A percentile compares a stretch with the other conserved stretches of the same genome.
These are phyloP conservation scores for Entomortierella parvispora DNA, from an alignment of 192 early-diverging fungal species.

Conservation along the genomic window DNA sequence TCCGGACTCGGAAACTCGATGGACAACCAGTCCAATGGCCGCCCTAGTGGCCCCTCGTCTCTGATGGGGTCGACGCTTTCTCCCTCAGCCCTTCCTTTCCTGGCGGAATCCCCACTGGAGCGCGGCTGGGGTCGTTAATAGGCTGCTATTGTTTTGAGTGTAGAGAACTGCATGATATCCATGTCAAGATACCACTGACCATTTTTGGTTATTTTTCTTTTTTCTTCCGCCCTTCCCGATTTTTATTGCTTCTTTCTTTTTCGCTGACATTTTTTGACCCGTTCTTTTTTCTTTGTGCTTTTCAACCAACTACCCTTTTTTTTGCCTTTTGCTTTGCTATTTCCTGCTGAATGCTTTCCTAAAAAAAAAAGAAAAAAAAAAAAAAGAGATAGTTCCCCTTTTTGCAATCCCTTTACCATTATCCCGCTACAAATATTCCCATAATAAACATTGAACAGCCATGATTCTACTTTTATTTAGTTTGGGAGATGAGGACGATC, in stretches of 20 bases:
- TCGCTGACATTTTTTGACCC: neutral
- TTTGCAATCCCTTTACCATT: too few relatives aligned
- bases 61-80: slow-evolving; percentile 27
- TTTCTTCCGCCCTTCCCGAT: neutral
- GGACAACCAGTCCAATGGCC: neutral
- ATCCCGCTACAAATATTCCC: too few relatives aligned
- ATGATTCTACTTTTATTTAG: neutral
- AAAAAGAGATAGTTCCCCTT: neutral
- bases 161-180: too few relatives aligned
- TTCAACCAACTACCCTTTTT: too few relatives aligned
- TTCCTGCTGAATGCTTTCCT: neutral
- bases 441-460: too few relatives aligned
- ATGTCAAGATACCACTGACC: too few relatives aligned
- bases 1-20: neutral
- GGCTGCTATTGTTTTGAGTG: too few relatives aligned
- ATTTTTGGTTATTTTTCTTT: neutral
- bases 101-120: slow-evolving; percentile 20
- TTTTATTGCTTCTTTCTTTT: neutral
- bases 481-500: slow-evolving; percentile 43
- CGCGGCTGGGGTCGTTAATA: slow-evolving; percentile 35
- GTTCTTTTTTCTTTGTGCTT: too few relatives aligned
- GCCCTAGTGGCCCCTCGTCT: neutral
- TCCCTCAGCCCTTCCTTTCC: slow-evolving; percentile 32
- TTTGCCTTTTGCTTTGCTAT: neutral
- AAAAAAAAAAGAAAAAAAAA: neutral